Evolutionary conservation across 257 asterid genomes (phyloP).

Genomic region (Lithospermum erythrorhizon): DNA sequence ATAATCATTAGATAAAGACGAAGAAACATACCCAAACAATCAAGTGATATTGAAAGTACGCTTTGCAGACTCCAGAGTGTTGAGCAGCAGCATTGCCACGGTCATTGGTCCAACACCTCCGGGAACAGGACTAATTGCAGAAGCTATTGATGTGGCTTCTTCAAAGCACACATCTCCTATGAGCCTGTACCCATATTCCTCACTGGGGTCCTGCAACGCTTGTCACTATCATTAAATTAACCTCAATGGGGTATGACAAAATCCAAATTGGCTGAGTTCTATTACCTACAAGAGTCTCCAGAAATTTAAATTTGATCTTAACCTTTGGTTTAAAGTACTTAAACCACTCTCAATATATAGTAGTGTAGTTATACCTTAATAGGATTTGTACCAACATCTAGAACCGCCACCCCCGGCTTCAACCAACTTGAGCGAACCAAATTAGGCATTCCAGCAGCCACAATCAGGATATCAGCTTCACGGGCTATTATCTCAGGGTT

Average conservation of each 20-base stretch:
- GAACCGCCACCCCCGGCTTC: slow-evolving; percentile 75
- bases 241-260: neutral
- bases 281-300: neutral
- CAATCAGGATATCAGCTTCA: slow-evolving; percentile 73
- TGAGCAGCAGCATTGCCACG: slow-evolving; percentile 77
- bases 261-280: neutral
- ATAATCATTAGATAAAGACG: too few species aligned
- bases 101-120: slow-evolving; percentile 98
- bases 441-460: slow-evolving; percentile 84
- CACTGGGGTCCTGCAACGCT: slow-evolving; percentile 39
- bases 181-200: slow-evolving; percentile 60
- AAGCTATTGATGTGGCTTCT: slow-evolving; percentile 59
- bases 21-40: neutral
- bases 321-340: neutral
- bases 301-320: too few species aligned
- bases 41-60: slow-evolving; percentile 30
- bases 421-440: slow-evolving; percentile 80
- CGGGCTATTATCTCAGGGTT: slow-evolving; percentile 56
- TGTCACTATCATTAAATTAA: neutral
- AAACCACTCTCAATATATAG: neutral
- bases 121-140: slow-evolving; percentile 83
- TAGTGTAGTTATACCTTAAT: slow-evolving; percentile 38
- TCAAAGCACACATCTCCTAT: slow-evolving; percentile 73
- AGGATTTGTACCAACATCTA: slow-evolving; percentile 84
- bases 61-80: slow-evolving; percentile 70